phyloP scores from a whole-genome alignment of 257 asterid genomes.

The Mentha longifolia region DNA sequence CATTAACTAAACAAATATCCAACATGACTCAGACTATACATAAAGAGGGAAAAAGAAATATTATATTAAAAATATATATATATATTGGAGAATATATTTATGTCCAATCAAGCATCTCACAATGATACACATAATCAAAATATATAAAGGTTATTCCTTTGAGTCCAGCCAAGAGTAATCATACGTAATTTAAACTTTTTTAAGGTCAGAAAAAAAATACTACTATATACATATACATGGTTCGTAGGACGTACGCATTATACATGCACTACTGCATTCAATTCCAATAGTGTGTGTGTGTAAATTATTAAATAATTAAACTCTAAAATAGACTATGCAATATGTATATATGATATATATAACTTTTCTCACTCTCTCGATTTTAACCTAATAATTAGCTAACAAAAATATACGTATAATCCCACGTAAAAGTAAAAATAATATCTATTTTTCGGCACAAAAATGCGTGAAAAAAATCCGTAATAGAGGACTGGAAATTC shows the following conservation, averaged over 20 bases:
- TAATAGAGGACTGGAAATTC: neutral
- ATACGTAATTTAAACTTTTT: constrained; percentile 6
- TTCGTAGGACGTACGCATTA: neutral
- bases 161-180: constrained; percentile 9
- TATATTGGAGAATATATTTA: constrained; percentile 34
- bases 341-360: no score
- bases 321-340: no score
- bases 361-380: no score
- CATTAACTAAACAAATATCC: neutral
- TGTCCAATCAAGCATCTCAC: constrained; percentile 34
- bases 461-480: no score
- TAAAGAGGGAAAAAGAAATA: neutral
- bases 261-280: neutral
- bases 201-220: neutral
- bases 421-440: no score
- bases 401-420: no score
- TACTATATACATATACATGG: neutral
- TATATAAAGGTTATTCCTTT: constrained; percentile 2
- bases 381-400: no score
- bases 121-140: constrained; percentile 24
- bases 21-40: neutral
- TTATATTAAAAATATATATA: constrained; percentile 9
- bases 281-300: no score
- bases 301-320: no score
- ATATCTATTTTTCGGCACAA: no score